Evolutionary conservation across 192 early-diverging fungal genomes (phyloP), one percentile per base, ranked within the genome.

Genomic region (Tieghemiomyces parasiticus): DNA sequence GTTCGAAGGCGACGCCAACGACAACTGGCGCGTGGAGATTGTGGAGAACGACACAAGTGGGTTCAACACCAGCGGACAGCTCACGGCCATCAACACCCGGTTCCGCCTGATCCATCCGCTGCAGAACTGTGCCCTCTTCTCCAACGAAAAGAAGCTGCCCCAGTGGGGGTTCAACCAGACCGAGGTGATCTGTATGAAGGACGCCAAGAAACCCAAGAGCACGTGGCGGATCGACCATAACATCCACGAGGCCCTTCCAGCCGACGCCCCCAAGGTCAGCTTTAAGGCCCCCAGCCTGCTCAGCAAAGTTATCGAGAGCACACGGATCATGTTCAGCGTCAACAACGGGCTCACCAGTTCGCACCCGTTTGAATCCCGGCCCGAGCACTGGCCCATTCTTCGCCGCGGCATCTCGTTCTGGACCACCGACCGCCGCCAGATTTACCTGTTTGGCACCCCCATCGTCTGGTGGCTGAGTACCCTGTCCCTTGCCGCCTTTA

Each of bases 361-460:
- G 14, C 94, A 97, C 66, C 92, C 95, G 33, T 99, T 93, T 69
- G 89, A 93, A 45, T 95, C 94, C 49, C 75, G 83, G 2, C 93
- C 95, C 4, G 75, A 78, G 45, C 72, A 83, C 24, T 99, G 95
- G 95, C 84, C 88, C 16, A 78, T 87, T 61, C 70, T 95, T 47
- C 71, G 78, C 33, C 80, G 86, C 47, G 93, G 93, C 28, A 92
- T 99, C 61, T 85, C 82, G 6, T 97, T 93, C 73, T 91, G 80
- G 79, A 85, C 84, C 51, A 77, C 75, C 22, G 64, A 72, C 28
- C 67, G 81, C 32, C 74, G 78, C 64, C 74, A 83, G 58, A 89
- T 99, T 64, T 93, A 95, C 68, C 74, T 95, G n/a, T 59, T 95
- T 2, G 94, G 94, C 26, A 96, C 95, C 58, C 92, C 92, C 10